These are phyloP conservation scores for Tylopilus vinaceipallidus DNA, from an alignment of 768 basidiomycete genomes.

Conservation along the genomic window DNA sequence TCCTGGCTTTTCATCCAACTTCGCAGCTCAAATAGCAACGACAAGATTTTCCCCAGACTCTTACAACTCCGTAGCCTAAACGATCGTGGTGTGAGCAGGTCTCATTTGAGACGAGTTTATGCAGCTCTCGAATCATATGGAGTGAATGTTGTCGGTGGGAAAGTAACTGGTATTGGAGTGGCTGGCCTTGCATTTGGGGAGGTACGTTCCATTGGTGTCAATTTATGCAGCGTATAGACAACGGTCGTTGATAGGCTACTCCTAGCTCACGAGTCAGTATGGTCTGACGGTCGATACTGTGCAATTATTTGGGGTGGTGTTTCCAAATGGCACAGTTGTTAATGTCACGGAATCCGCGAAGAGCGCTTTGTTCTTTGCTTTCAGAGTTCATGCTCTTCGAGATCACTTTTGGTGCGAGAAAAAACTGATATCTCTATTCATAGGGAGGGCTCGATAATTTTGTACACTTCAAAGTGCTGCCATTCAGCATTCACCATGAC, in stretches of 20 bases:
- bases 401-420: too few species aligned
- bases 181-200: conserved; percentile 59
- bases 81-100: conserved; percentile 38
- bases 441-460: conserved; percentile 66
- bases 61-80: conserved; percentile 39
- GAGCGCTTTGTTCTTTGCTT: conserved; percentile 42
- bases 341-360: conserved; percentile 32
- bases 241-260: conserved; percentile 3
- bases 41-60: conserved; percentile 39
- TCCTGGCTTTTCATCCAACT: conserved; percentile 55
- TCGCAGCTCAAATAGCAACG: conserved; percentile 59
- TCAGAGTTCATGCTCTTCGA: conserved; percentile 32
- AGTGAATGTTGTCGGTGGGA: conserved; percentile 54
- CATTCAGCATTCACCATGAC: too few species aligned
- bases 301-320: conserved; percentile 51
- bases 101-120: conserved; percentile 69
- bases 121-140: conserved; percentile 41
- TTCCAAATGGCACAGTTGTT: conserved; percentile 40
- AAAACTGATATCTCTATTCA: background rate
- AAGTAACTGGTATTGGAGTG: conserved; percentile 57
- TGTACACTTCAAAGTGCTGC: conserved; percentile 9
- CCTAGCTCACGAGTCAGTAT: conserved; percentile 57
- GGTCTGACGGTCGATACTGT: conserved; percentile 58
- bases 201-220: conserved; percentile 27
- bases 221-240: background rate